Evolutionary conservation across 441 rosid species (phyloP).

Genomic region (Gossypium schwendimanii): DNA sequence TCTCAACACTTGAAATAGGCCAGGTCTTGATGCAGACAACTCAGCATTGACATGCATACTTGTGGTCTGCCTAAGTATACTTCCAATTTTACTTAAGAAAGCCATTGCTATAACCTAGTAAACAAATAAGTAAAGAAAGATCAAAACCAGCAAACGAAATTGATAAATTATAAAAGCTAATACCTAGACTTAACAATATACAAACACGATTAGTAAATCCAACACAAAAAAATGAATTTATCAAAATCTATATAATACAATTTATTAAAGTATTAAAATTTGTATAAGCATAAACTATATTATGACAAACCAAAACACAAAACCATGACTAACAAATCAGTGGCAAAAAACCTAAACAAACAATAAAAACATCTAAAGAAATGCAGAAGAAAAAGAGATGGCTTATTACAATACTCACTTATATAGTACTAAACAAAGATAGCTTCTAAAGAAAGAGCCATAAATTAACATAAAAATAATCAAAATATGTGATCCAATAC

Average conservation of each 20-base stretch:
- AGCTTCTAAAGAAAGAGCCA: neutral
- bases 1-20: slow-evolving; percentile 62
- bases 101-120: slow-evolving; percentile 50
- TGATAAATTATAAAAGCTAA: neutral
- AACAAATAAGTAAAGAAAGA: neutral
- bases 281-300: neutral
- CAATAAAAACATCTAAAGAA: neutral
- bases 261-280: neutral
- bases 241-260: neutral
- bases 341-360: neutral
- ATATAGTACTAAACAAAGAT: neutral
- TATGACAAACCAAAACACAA: neutral
- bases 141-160: neutral
- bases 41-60: slow-evolving; percentile 42
- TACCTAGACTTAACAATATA: neutral
- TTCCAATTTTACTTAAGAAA: slow-evolving; percentile 67
- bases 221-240: neutral
- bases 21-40: slow-evolving; percentile 45
- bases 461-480: neutral
- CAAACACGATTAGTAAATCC: neutral
- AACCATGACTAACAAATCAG: neutral
- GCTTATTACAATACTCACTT: neutral
- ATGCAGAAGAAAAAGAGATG: neutral
- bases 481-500: neutral
- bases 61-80: slow-evolving; percentile 56